Conservation (phyloP, 176 grass and related monocot species). For the Carex scoparia region DNA sequence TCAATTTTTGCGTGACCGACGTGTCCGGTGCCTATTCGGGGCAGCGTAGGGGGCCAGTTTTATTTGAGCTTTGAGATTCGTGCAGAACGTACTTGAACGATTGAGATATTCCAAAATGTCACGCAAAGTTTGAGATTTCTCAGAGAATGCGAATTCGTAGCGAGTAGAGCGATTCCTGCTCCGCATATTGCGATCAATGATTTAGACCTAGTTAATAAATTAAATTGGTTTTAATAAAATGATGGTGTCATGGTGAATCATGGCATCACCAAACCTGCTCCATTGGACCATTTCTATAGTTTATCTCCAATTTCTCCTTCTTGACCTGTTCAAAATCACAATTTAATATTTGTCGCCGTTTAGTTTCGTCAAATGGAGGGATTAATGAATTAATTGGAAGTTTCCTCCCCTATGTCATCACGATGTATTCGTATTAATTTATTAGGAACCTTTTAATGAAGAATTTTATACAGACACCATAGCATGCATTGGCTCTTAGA, state of each 20-base stretch:
- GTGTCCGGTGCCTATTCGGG: too few species aligned
- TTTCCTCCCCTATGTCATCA: slow-evolving; percentile 25
- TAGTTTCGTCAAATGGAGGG: slow-evolving; percentile 15
- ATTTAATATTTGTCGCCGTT: slow-evolving; percentile 20
- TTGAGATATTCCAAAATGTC: too few species aligned
- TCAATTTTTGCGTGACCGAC: too few species aligned
- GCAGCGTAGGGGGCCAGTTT: too few species aligned
- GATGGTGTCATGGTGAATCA: slow-evolving; percentile 2
- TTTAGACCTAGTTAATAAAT: not conserved
- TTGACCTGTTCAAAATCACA: slow-evolving; percentile 13
- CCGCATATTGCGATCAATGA: slow-evolving; percentile 17
- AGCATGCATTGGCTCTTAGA: not conserved
- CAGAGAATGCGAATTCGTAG: too few species aligned
- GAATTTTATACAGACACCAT: not conserved
- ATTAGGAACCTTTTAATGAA: not conserved
- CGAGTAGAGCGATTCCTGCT: not conserved
- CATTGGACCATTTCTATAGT: slow-evolving; percentile 23
- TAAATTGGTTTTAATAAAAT: not conserved
- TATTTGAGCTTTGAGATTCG: too few species aligned
- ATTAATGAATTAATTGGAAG: slow-evolving; percentile 21
- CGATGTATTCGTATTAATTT: slow-evolving; percentile 22
- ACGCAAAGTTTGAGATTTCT: too few species aligned
- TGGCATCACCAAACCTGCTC: slow-evolving; percentile 29
- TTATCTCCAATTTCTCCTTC: not conserved
- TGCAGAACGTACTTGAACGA: too few species aligned